phyloP scores from a whole-genome alignment of 1,284 basidiomycete species.

The Moniliophthora roreri region DNA sequence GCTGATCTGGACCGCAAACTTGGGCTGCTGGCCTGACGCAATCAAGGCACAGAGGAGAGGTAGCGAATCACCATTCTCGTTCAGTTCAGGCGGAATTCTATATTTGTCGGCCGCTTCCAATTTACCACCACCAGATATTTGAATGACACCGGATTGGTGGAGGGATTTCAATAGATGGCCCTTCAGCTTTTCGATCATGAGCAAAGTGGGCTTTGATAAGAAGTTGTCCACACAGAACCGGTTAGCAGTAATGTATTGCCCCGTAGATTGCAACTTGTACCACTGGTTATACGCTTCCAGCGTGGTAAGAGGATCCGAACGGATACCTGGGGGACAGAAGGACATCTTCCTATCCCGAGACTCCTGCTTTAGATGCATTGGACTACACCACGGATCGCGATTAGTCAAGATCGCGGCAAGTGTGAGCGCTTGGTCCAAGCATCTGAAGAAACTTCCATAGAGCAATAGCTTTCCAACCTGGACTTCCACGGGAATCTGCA shows the following conservation, averaged over 20 bases:
- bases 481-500: constrained; percentile 89
- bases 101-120: constrained; percentile 11
- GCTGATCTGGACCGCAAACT: constrained; percentile 85
- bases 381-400: constrained; percentile 89
- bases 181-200: constrained; percentile 86
- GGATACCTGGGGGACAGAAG: constrained; percentile 81
- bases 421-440: constrained; percentile 86
- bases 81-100: constrained; percentile 67
- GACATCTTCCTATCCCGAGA: constrained; percentile 74
- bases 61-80: constrained; percentile 72
- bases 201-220: constrained; percentile 80
- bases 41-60: constrained; percentile 88
- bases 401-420: constrained; percentile 90
- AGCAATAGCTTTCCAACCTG: constrained; percentile 90
- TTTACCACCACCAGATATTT: constrained; percentile 63
- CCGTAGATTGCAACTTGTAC: constrained; percentile 68
- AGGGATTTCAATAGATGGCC: constrained; percentile 78
- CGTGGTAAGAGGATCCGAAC: constrained; percentile 84
- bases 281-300: constrained; percentile 85
- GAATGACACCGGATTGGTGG: constrained; percentile 80
- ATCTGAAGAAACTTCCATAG: constrained; percentile 92
- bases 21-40: constrained; percentile 88
- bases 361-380: constrained; percentile 67
- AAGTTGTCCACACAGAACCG: constrained; percentile 88
- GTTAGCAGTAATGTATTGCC: constrained; percentile 66